Conservation (phyloP, 257 asterid genomes). For the Hygrophila difformis region DNA sequence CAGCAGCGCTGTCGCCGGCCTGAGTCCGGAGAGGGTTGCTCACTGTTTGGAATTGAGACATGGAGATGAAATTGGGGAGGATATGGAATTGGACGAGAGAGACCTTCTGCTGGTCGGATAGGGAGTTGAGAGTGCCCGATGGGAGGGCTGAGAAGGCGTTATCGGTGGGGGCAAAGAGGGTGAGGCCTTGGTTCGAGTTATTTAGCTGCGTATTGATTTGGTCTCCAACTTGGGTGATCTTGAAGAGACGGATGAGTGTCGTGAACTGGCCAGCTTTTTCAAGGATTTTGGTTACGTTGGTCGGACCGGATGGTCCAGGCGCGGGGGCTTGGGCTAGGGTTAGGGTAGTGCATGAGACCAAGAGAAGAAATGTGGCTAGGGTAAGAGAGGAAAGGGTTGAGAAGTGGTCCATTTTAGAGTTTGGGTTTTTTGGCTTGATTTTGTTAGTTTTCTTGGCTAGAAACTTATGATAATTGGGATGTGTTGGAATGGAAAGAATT, state of each 20-base stretch:
- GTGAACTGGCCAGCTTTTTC: slow-evolving; percentile 88
- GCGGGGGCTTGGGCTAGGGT: slow-evolving; percentile 48
- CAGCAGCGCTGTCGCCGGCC: slow-evolving; percentile 53
- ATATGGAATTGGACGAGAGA: slow-evolving; percentile 57
- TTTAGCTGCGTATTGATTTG: slow-evolving; percentile 78
- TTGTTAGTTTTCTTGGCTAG: too few species aligned
- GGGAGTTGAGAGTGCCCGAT: slow-evolving; percentile 63
- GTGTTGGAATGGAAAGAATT: too few species aligned
- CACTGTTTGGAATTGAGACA: slow-evolving; percentile 71
- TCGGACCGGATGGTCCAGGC: slow-evolving; percentile 66
- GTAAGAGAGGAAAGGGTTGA: slow-evolving; percentile 10
- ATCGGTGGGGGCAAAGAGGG: slow-evolving; percentile 78
- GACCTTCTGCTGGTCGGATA: slow-evolving; percentile 66
- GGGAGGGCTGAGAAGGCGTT: slow-evolving; percentile 55
- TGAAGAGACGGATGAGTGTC: slow-evolving; percentile 53
- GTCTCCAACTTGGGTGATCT: slow-evolving; percentile 51
- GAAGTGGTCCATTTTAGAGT: slow-evolving; percentile 23
- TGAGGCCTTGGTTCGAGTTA: slow-evolving; percentile 67
- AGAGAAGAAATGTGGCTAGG: slow-evolving; percentile 18
- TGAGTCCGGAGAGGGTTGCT: slow-evolving; percentile 82
- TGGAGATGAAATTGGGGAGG: slow-evolving; percentile 46
- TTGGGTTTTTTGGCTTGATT: background rate
- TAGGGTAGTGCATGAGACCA: slow-evolving; percentile 25
- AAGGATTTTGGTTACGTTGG: slow-evolving; percentile 76
- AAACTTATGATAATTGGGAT: too few species aligned